Base-by-base conservation (phyloP, 2,329 filamentous ascomycete genomes). In the Trichoderma cornu-damae region DNA sequence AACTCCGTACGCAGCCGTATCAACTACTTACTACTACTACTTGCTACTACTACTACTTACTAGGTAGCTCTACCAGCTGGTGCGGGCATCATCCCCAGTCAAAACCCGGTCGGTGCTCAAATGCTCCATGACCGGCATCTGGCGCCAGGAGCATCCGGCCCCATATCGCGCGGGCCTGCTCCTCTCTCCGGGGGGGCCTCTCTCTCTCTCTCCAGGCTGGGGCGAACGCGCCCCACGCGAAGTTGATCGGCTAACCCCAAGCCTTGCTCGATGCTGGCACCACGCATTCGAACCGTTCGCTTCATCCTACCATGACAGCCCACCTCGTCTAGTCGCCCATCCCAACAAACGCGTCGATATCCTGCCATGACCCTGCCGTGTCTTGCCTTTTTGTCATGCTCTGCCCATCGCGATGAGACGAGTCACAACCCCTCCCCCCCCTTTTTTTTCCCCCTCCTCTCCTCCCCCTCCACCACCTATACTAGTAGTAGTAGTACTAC, bases 341-440 rank as follows among this genome's bases (percentile, higher is more conserved):
- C n/a, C n/a, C n/a, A n/a, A n/a, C n/a, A n/a, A n/a, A n/a, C n/a
- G n/a, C n/a, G n/a, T n/a, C n/a, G n/a, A n/a, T n/a, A n/a, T n/a
- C 54, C 43, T 28, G 44, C 26, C 20, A 40, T 20, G 30, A 34
- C 37, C 54, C 49, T 53, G 56, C 40, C 56, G 53, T 58, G 49
- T 44, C 56, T 58, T 51, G 37, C 47, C 55, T 38, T 44, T n/a
- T 30, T 37, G 47, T 47, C 47, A 51, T 57, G 55, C 37, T 42
- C 32, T 58, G 22, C 34, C 38, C 37, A 50, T 58, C 9, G 56
- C 48, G 22, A 55, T 47, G 43, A 56, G 52, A 48, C 52, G 48
- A 22, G 32, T 38, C 52, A 47, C n/a, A n/a, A 28, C 4, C 8
- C 26, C 4, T 28, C n/a, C 16, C 22, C 46, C 28, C 42, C 46